Evolutionary conservation across 2,329 filamentous ascomycete genomes (phyloP), one percentile per base, ranked within the genome.

Genomic region (Cryphonectria carpinicola): DNA sequence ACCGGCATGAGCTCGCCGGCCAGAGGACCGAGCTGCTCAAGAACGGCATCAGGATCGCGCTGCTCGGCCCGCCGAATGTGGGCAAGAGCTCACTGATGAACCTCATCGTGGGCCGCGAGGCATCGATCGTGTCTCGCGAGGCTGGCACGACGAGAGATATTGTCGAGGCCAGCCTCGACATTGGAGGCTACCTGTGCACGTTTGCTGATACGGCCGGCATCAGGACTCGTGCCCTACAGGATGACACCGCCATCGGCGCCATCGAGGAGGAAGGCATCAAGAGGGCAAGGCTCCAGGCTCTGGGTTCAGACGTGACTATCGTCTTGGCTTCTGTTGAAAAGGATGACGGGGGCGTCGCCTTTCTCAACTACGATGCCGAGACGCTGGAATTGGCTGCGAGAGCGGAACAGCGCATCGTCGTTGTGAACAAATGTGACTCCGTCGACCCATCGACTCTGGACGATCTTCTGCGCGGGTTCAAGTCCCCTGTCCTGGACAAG

Each of bases 31-130:
- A 98, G 80, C 84, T 99, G 66, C 83, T 98, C 49, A 87, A 94
- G 13, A 93, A 89, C 75, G 96, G 96, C 1, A 97, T 99, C 74
- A 89, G 89, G 69, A 89, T 99, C 71, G 93, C 95, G 1, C 84
- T 99, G 3, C 84, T 99, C 0, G 96, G 96, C 0, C 94, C 95
- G 8, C 96, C 96, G 0, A 99, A 99, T 77, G 94, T 91, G 0
- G 96, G 96, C 19, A 99, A 99, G 80, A 98, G 95, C 79, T 98
- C 94, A 19, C 81, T 99, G 71, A 89, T 99, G 81, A 99, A 99
- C 78, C 85, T 90, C 32, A 88, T 99, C 66, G 93, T 98, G 3
- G 95, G 96, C 0, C 87, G 95, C 67, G 95, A 98, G 79, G 96
- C 96, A 2, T 97, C 95, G 4, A 99, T 99, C 76, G 96, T 99